Evolutionary conservation across 2,329 filamentous ascomycete species (phyloP).

Genomic region (Trichoderma cornu-damae): DNA sequence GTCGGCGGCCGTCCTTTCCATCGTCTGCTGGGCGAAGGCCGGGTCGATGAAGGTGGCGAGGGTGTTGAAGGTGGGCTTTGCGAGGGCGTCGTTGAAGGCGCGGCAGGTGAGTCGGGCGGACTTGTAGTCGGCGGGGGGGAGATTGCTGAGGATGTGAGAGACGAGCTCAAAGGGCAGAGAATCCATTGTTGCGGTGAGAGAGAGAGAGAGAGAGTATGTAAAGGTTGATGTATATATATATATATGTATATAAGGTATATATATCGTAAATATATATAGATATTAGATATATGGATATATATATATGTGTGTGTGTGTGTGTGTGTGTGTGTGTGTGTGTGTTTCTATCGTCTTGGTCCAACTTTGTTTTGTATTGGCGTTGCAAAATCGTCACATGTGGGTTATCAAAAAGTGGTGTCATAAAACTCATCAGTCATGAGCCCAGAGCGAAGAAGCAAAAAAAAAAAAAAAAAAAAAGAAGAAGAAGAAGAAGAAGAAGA

Average conservation of each 20-base stretch:
- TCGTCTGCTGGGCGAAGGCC: constrained; percentile 23
- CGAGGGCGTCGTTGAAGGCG: constrained; percentile 31
- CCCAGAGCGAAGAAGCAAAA: too few species aligned
- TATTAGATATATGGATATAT: too few species aligned
- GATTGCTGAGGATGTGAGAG: constrained; percentile 27
- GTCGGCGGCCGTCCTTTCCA: constrained; percentile 24
- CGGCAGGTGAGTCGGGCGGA: constrained; percentile 31
- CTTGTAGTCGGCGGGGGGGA: constrained; percentile 24
- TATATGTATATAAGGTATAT: not conserved
- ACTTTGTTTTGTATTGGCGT: too few species aligned
- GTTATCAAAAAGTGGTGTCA: too few species aligned
- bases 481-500: too few species aligned
- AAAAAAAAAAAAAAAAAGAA: too few species aligned
- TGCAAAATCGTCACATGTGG: too few species aligned
- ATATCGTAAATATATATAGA: too few species aligned
- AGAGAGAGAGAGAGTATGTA: not conserved
- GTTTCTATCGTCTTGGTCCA: too few species aligned
- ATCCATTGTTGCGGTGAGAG: constrained; percentile 25
- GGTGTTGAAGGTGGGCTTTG: constrained; percentile 26
- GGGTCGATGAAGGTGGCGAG: constrained; percentile 32
- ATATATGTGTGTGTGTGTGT: not conserved
- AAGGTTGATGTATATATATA: not conserved
- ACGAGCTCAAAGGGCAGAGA: constrained; percentile 32
- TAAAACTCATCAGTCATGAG: too few species aligned
- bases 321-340: too few species aligned